Evolutionary conservation across 2,329 filamentous ascomycete species (phyloP).

Genomic region (Venturia effusa): DNA sequence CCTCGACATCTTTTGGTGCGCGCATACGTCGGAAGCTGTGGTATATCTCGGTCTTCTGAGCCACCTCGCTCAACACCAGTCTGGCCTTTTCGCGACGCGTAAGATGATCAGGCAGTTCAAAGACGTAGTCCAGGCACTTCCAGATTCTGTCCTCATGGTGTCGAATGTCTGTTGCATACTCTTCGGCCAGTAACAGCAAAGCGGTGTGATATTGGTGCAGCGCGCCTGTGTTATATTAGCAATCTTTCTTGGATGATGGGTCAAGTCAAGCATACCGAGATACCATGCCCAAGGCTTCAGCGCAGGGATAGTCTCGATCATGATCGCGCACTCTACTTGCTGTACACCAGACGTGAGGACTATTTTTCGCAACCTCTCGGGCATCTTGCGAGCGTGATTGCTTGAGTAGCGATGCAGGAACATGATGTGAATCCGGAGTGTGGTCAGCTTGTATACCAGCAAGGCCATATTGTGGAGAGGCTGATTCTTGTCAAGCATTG

Average conservation of each 20-base stretch:
- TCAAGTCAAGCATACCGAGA: slow-evolving; percentile 13
- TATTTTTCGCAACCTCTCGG: slow-evolving; percentile 52
- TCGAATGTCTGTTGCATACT: slow-evolving; percentile 48
- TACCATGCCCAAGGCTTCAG: slow-evolving; percentile 60
- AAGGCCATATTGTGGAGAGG: slow-evolving; percentile 54
- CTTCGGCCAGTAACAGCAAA: slow-evolving; percentile 56
- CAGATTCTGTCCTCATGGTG: slow-evolving; percentile 56
- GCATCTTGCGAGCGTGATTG: slow-evolving; percentile 38
- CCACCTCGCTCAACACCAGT: slow-evolving; percentile 51
- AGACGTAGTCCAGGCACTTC: slow-evolving; percentile 62
- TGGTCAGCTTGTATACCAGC: slow-evolving; percentile 53
- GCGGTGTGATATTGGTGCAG: slow-evolving; percentile 64
- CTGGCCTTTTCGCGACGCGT: slow-evolving; percentile 47
- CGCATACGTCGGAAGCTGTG: slow-evolving; percentile 47
- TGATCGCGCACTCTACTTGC: slow-evolving; percentile 44
- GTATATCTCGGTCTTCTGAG: slow-evolving; percentile 50
- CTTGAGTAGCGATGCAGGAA: slow-evolving; percentile 58
- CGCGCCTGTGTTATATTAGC: slow-evolving; percentile 38
- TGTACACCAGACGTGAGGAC: slow-evolving; percentile 50
- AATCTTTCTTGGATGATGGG: neutral
- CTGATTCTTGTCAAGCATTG: slow-evolving; percentile 47
- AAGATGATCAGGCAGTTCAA: slow-evolving; percentile 45
- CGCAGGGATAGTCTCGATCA: slow-evolving; percentile 41
- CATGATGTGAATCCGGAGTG: slow-evolving; percentile 54
- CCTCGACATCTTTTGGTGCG: slow-evolving; percentile 37